A percentile compares a stretch with the other conserved stretches of the same genome.
phyloP scores from a whole-genome alignment of 805 yeast species.

The Nematodospora valgi region DNA sequence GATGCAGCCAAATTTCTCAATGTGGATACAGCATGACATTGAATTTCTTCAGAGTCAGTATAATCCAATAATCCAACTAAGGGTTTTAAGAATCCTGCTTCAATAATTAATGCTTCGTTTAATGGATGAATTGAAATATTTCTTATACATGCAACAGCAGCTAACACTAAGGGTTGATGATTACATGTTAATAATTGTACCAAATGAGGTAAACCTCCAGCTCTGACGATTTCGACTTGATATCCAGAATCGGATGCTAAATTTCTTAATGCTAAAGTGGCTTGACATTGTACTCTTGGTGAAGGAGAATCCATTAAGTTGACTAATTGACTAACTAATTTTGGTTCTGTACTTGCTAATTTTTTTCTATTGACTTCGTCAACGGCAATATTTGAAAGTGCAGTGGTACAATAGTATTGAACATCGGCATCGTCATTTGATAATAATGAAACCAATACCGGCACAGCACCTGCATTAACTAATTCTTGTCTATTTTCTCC shows the following conservation, averaged over 20 bases:
- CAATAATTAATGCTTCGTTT: constrained; percentile 92
- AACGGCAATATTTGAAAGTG: constrained; percentile 94
- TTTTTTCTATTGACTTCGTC: constrained; percentile 88
- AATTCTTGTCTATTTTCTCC: constrained; percentile 94
- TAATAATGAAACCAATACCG: constrained; percentile 84
- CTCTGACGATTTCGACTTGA: constrained; percentile 92
- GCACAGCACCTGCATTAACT: constrained; percentile 97
- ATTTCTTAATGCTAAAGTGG: constrained; percentile 92
- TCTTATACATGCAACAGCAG: constrained; percentile 98
- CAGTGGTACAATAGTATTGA: constrained; percentile 97
- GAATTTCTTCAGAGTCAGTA: constrained; percentile 90
- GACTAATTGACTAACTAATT: constrained; percentile 82
- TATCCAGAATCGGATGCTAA: constrained; percentile 94
- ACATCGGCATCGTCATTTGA: constrained; percentile 92
- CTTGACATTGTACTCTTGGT: constrained; percentile 97
- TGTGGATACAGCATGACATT: constrained; percentile 97
- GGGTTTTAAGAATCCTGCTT: constrained; percentile 94
- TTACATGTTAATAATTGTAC: constrained; percentile 85
- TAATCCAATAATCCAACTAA: constrained; percentile 80
- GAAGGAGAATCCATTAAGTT: constrained; percentile 88
- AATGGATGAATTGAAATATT: constrained; percentile 95
- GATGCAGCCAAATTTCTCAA: constrained; percentile 94
- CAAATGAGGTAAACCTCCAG: constrained; percentile 92
- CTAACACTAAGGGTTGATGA: constrained; percentile 88
- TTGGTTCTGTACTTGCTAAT: constrained; percentile 88